These are phyloP conservation scores for Harrya chromipes DNA, from an alignment of 768 basidiomycete genomes.

Conservation along the genomic window DNA sequence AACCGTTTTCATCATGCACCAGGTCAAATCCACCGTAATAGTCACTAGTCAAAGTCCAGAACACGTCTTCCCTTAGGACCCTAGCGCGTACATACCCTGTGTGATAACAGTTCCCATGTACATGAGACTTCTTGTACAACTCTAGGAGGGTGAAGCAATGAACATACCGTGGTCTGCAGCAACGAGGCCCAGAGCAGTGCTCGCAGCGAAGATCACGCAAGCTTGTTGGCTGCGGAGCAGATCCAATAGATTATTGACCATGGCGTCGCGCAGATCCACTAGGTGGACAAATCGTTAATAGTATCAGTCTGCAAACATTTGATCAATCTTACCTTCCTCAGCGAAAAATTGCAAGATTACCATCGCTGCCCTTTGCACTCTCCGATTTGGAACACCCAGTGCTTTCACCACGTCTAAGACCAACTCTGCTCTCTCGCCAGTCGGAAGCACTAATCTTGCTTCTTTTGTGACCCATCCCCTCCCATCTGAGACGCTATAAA, in stretches of 20 bases:
- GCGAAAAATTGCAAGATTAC: slow-evolving; percentile 12
- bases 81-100: slow-evolving; percentile 17
- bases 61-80: slow-evolving; percentile 8
- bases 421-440: slow-evolving; percentile 3
- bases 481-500: too few relatives aligned
- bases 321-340: slow-evolving; percentile 6
- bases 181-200: slow-evolving; percentile 10
- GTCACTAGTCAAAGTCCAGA: slow-evolving; percentile 17
- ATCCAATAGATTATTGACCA: slow-evolving; percentile 11
- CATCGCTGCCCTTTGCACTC: slow-evolving; percentile 17
- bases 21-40: slow-evolving; percentile 20
- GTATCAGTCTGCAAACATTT: neutral
- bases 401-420: slow-evolving; percentile 13
- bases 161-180: slow-evolving; percentile 14
- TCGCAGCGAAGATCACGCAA: slow-evolving; percentile 14
- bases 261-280: slow-evolving; percentile 12
- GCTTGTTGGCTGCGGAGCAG: slow-evolving; percentile 18
- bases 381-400: slow-evolving; percentile 11
- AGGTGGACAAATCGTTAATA: neutral
- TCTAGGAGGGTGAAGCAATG: neutral
- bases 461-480: too few relatives aligned
- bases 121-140: neutral
- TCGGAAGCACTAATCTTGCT: neutral
- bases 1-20: slow-evolving; percentile 9
- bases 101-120: too few relatives aligned